phyloP scores from a whole-genome alignment of 768 basidiomycete species.

The Trametes coccinea region DNA sequence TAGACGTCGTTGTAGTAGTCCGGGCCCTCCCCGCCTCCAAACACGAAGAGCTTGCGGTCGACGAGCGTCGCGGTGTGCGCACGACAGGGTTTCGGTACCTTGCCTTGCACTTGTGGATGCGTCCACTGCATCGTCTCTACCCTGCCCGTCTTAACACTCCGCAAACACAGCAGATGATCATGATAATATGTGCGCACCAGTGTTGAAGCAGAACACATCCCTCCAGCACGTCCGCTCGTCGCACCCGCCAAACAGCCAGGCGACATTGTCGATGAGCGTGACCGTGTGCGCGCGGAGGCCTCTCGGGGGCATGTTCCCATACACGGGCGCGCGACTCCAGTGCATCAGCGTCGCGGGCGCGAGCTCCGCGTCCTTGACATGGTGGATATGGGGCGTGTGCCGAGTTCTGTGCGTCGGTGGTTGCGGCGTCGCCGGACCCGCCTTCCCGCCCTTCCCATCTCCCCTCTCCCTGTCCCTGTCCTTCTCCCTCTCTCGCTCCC shows the following conservation, averaged over 20 bases:
- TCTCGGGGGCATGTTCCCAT: constrained; percentile 64
- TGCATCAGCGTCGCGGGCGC: constrained; percentile 79
- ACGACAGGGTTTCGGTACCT: constrained; percentile 77
- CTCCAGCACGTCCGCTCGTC: constrained; percentile 74
- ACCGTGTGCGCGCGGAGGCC: constrained; percentile 82
- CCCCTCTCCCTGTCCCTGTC: constrained; percentile 17
- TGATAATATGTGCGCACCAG: constrained; percentile 44
- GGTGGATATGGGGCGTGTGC: constrained; percentile 57
- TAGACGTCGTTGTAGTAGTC: constrained; percentile 82
- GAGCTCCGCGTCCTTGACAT: constrained; percentile 56
- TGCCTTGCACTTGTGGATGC: constrained; percentile 74
- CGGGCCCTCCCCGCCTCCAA: constrained; percentile 85
- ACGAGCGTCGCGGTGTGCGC: constrained; percentile 88
- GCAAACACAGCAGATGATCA: neutral
- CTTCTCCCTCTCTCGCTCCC: constrained; percentile 17
- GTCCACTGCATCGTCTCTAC: constrained; percentile 90
- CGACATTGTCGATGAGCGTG: constrained; percentile 77
- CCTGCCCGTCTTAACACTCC: neutral
- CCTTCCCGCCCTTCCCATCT: constrained; percentile 15
- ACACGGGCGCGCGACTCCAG: constrained; percentile 83
- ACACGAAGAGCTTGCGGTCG: constrained; percentile 76
- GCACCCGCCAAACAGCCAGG: constrained; percentile 90
- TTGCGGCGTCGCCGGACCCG: neutral
- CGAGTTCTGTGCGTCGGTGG: constrained; percentile 41
- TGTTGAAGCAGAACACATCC: constrained; percentile 85